phyloP scores from a whole-genome alignment of 805 yeast genomes.

The Yamadazyma takamatsuzukensis region DNA sequence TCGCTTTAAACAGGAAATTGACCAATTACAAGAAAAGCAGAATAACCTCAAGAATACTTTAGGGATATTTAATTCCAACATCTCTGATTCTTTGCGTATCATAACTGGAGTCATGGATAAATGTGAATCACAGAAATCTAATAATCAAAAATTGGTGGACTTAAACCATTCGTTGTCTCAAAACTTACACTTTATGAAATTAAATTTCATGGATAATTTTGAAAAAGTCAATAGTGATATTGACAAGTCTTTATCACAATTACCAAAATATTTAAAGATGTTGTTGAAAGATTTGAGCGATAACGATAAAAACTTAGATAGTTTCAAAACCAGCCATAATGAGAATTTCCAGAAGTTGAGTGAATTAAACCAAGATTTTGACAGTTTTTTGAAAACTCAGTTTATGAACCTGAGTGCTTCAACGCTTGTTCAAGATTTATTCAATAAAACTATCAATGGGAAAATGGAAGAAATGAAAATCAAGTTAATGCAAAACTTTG shows the following conservation, averaged over 20 bases:
- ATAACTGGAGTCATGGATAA: slow-evolving; percentile 2
- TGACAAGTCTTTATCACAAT: slow-evolving; percentile 7
- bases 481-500: too few relatives aligned
- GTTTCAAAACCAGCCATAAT: slow-evolving; percentile 8
- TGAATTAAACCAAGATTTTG: slow-evolving; percentile 6
- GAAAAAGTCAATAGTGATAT: slow-evolving; percentile 5
- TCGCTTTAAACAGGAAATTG: slow-evolving; percentile 1
- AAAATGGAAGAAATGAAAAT: slow-evolving; percentile 1
- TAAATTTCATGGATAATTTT: slow-evolving; percentile 8
- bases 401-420: too few relatives aligned
- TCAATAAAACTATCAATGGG: slow-evolving; percentile 8
- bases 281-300: slow-evolving; percentile 9
- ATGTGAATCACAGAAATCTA: slow-evolving; percentile 1
- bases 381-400: slow-evolving; percentile 5
- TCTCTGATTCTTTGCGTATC: not conserved
- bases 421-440: too few relatives aligned
- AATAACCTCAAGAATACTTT: not conserved
- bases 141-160: slow-evolving; percentile 4
- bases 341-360: slow-evolving; percentile 6
- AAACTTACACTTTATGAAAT: slow-evolving; percentile 6
- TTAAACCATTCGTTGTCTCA: slow-evolving; percentile 6
- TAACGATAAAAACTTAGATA: slow-evolving; percentile 9
- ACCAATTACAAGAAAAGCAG: slow-evolving; percentile 7
- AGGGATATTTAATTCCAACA: not conserved
- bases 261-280: slow-evolving; percentile 9